Conservation (phyloP, 352 stramenopile genomes). For the Phytophthora cactorum region DNA sequence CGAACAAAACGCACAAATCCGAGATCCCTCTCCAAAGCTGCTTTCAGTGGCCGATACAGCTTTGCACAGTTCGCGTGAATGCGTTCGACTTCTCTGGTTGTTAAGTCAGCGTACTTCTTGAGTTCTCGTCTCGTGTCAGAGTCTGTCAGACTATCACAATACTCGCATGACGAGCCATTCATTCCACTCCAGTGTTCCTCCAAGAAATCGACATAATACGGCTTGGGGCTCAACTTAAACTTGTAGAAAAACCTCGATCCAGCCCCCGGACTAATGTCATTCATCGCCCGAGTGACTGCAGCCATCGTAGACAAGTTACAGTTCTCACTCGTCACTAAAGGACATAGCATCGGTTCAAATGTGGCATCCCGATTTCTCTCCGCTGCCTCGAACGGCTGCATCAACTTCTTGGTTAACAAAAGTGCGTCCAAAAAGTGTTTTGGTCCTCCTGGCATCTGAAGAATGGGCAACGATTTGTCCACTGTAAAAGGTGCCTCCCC, state of each 20-base stretch:
- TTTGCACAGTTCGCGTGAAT: conserved; percentile 14
- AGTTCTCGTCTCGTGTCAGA: background rate
- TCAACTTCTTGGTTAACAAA: conserved; percentile 12
- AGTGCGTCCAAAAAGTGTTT: conserved; percentile 13
- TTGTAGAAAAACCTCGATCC: conserved; percentile 31
- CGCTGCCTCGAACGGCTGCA: conserved; percentile 12
- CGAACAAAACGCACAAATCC: conserved; percentile 20
- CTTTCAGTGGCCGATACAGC: conserved; percentile 20
- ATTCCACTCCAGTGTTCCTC: conserved; percentile 29
- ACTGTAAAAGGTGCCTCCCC: conserved; percentile 6
- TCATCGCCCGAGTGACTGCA: conserved; percentile 25
- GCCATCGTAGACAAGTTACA: conserved; percentile 1
- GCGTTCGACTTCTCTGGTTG: background rate
- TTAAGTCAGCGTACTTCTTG: conserved; percentile 9
- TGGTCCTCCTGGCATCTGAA: conserved; percentile 13
- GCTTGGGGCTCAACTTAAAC: conserved; percentile 17
- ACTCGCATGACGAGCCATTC: conserved; percentile 9
- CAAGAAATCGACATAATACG: conserved; percentile 18
- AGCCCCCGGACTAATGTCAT: conserved; percentile 12
- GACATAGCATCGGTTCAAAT: conserved; percentile 10
- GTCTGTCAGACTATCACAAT: conserved; percentile 22
- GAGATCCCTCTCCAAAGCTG: conserved; percentile 11
- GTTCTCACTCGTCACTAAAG: background rate
- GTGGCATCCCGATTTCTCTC: conserved; percentile 2
- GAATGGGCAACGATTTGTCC: conserved; percentile 18